Conservation (phyloP, 1,139 yeast species). For the Pneumocystis sp. region DNA sequence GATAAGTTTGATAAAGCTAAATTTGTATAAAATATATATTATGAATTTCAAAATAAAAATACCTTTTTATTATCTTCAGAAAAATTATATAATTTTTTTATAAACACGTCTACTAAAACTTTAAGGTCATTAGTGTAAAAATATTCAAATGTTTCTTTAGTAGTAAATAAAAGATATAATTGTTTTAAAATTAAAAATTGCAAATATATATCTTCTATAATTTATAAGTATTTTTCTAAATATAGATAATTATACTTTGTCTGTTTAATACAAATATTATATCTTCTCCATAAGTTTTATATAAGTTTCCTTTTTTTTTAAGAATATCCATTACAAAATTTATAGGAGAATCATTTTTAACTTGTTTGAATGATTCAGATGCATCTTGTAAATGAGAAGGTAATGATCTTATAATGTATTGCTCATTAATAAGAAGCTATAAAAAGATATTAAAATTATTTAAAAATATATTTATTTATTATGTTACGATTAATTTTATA, state of each 20-base stretch:
- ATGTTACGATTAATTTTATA: conserved; percentile 40
- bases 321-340: conserved; percentile 14
- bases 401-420: conserved; percentile 53
- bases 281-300: conserved; percentile 39
- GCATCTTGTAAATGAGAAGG: conserved; percentile 21
- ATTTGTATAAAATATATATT: not conserved
- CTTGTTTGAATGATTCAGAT: conserved; percentile 13
- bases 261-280: conserved; percentile 57
- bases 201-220: conserved; percentile 38
- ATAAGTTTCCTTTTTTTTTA: conserved; percentile 18
- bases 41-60: not conserved
- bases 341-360: conserved; percentile 8
- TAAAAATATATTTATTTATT: not conserved
- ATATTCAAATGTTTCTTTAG: conserved; percentile 47
- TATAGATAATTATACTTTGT: conserved; percentile 29
- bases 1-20: conserved; percentile 49
- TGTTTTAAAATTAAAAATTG: conserved; percentile 70
- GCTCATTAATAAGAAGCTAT: conserved; percentile 58
- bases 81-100: conserved; percentile 62
- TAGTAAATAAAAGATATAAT: conserved; percentile 58
- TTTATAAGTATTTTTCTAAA: not conserved
- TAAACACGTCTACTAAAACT: conserved; percentile 70
- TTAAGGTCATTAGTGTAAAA: conserved; percentile 73
- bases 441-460: not conserved
- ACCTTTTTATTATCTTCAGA: conserved; percentile 41